Percentiles rank a stretch among this genome's conserved stretches.
These are phyloP conservation scores for Arthrinium puccinioides DNA, from an alignment of 2,329 filamentous ascomycete species.

Conservation along the genomic window DNA sequence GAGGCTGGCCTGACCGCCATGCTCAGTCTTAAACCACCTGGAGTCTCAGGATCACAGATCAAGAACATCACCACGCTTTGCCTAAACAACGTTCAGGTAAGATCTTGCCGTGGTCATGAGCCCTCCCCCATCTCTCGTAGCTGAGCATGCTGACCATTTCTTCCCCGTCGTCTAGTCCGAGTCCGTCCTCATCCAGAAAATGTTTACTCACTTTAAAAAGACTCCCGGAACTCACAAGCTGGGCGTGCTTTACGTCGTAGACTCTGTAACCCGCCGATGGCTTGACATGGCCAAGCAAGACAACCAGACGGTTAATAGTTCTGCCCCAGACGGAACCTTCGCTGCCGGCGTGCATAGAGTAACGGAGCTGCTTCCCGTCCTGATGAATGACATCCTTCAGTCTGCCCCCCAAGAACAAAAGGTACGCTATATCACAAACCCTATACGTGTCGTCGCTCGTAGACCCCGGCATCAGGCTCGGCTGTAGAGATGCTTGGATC, in stretches of 20 bases:
- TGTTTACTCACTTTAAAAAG: slow-evolving; percentile 96
- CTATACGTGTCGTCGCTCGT: slow-evolving; percentile 23
- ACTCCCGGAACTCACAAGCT: slow-evolving; percentile 92
- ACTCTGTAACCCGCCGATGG: slow-evolving; percentile 99
- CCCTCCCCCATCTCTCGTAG: slow-evolving; percentile 19
- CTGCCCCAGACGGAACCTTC: slow-evolving; percentile 84
- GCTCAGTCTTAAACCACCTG: slow-evolving; percentile 83
- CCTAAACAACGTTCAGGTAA: slow-evolving; percentile 84
- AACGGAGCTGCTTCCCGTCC: slow-evolving; percentile 83
- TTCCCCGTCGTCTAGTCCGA: slow-evolving; percentile 63
- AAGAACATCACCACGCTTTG: slow-evolving; percentile 79
- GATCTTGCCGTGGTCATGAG: slow-evolving; percentile 19
- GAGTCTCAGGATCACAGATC: slow-evolving; percentile 91
- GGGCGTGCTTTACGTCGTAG: slow-evolving; percentile 99
- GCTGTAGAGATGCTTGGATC: slow-evolving; percentile 9
- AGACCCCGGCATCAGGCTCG: slow-evolving; percentile 17
- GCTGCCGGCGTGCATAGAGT: slow-evolving; percentile 94
- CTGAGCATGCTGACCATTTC: slow-evolving; percentile 9
- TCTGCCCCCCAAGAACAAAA: slow-evolving; percentile 90
- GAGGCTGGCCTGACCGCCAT: slow-evolving; percentile 87
- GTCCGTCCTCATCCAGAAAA: slow-evolving; percentile 88
- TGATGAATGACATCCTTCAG: slow-evolving; percentile 94
- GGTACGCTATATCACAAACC: slow-evolving; percentile 66
- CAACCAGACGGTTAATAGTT: slow-evolving; percentile 72
- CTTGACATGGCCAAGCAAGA: slow-evolving; percentile 87